A percentile compares a stretch with the other conserved stretches of the same genome.
These are phyloP conservation scores for Acrasis kona DNA, from an alignment of 78 protist genomes.

Conservation along the genomic window DNA sequence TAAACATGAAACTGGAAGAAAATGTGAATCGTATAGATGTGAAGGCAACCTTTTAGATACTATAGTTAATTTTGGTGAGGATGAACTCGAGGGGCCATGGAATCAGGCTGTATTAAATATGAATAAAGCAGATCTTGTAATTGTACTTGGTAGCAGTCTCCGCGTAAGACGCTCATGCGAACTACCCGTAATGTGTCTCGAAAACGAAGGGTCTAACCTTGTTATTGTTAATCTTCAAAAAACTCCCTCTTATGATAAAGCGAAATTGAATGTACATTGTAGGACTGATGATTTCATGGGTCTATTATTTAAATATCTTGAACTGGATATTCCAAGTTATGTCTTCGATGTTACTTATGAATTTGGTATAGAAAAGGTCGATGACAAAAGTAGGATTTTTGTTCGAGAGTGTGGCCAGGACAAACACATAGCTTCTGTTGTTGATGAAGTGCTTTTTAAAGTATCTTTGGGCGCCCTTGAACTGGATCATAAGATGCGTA, in stretches of 20 bases:
- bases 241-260: constrained; percentile 19
- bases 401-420: no score
- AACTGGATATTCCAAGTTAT: no score
- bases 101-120: not conserved
- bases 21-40: not conserved
- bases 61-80: constrained; percentile 42
- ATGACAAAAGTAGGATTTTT: no score
- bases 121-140: constrained; percentile 1
- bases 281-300: not conserved
- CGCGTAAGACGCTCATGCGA: constrained; percentile 18
- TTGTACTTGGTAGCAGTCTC: constrained; percentile 17
- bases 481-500: no score
- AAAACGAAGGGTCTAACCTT: not conserved
- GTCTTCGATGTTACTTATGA: no score
- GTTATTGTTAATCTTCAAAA: constrained; percentile 24
- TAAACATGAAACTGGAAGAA: constrained; percentile 15
- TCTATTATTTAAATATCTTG: no score
- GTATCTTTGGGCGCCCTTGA: no score
- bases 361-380: no score
- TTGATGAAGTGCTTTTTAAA: no score
- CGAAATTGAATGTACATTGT: not conserved
- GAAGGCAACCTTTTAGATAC: not conserved
- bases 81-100: not conserved
- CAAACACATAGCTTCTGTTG: no score
- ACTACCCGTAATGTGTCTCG: not conserved